Conservation (phyloP, 208 protist species). For the Porcisia deanei region DNA sequence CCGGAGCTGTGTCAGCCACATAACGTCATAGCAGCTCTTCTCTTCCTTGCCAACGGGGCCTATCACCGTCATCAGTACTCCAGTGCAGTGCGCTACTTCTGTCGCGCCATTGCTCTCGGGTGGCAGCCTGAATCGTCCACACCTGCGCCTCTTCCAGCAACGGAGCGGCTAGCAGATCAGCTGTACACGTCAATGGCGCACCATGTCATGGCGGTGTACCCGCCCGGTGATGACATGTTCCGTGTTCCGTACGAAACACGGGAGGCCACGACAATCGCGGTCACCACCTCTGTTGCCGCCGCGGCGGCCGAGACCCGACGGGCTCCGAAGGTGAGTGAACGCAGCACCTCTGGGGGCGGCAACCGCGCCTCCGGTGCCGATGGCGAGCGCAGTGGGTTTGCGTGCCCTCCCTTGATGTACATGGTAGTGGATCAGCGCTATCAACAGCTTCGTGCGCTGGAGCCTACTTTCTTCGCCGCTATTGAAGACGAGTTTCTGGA, state of each 20-base stretch:
- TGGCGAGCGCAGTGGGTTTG: constrained; percentile 58
- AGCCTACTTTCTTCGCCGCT: constrained; percentile 78
- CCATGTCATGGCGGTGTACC: constrained; percentile 52
- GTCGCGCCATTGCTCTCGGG: constrained; percentile 66
- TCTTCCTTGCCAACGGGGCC: constrained; percentile 81
- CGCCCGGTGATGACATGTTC: constrained; percentile 74
- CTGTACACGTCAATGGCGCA: constrained; percentile 79
- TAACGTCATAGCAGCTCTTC: constrained; percentile 72
- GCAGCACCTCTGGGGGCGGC: constrained; percentile 1
- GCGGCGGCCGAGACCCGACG: constrained; percentile 8
- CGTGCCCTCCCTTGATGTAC: constrained; percentile 63
- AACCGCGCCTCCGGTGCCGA: constrained; percentile 36
- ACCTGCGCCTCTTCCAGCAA: constrained; percentile 9
- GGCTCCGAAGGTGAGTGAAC: constrained; percentile 6
- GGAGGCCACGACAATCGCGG: constrained; percentile 37
- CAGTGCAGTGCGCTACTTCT: constrained; percentile 68
- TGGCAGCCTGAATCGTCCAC: constrained; percentile 51
- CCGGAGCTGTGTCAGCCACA: constrained; percentile 42
- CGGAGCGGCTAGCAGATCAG: constrained; percentile 56
- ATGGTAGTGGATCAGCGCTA: constrained; percentile 73
- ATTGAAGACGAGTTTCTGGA: constrained; percentile 75
- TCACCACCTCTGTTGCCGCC: neutral
- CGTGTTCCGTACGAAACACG: constrained; percentile 75
- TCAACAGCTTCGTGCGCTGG: constrained; percentile 60
- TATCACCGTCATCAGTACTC: constrained; percentile 53